Evolutionary conservation across 352 stramenopile species (phyloP).

Genomic region (Salisapilia sapeloensis): DNA sequence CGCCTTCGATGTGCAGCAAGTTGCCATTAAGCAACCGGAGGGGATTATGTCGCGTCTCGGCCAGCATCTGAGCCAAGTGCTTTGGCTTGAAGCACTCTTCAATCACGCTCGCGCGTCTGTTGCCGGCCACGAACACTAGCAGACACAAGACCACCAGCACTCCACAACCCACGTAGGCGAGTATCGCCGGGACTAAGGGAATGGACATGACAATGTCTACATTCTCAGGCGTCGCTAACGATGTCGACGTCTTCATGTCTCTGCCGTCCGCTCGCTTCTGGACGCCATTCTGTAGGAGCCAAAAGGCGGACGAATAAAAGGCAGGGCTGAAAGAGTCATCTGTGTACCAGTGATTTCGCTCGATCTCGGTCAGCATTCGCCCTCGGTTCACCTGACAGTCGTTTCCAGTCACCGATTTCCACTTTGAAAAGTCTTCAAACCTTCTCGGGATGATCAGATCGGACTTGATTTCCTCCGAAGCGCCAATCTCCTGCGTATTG

Average conservation of each 20-base stretch:
- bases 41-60: conserved; percentile 17
- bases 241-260: conserved; percentile 5
- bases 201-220: conserved; percentile 18
- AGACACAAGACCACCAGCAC: conserved; percentile 16
- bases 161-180: conserved; percentile 18
- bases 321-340: conserved; percentile 26
- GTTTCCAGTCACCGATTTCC: conserved; percentile 11
- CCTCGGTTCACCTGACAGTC: conserved; percentile 27
- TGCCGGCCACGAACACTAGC: conserved; percentile 19
- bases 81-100: conserved; percentile 25
- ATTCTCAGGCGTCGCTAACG: conserved; percentile 10
- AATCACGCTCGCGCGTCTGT: conserved; percentile 17
- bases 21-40: conserved; percentile 22
- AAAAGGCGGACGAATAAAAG: conserved; percentile 27
- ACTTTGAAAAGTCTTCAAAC: conserved; percentile 13
- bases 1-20: conserved; percentile 24
- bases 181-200: conserved; percentile 12
- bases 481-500: conserved; percentile 33
- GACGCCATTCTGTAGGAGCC: conserved; percentile 25
- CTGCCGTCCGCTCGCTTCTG: conserved; percentile 7
- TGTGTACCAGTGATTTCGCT: conserved; percentile 24
- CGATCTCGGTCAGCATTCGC: conserved; percentile 17
- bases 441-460: conserved; percentile 35
- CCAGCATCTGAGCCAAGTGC: conserved; percentile 21
- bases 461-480: conserved; percentile 22